phyloP scores from a whole-genome alignment of 2,329 filamentous ascomycete genomes.

The Fusarium humuli region DNA sequence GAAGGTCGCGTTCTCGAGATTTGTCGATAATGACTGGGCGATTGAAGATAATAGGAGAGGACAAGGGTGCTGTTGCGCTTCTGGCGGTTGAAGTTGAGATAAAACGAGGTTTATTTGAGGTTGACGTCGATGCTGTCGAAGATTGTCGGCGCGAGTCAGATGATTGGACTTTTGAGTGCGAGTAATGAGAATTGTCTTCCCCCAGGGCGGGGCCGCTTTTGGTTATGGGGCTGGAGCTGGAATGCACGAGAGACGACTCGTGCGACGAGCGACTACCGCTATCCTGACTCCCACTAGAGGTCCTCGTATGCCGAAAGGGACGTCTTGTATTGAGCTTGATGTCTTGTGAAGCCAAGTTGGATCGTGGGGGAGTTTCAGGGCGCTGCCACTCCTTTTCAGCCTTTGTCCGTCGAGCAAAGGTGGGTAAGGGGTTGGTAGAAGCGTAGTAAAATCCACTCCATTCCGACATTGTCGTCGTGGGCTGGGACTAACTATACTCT shows the following conservation, averaged over 20 bases:
- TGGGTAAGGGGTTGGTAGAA: slow-evolving; percentile 49
- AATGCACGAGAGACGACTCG: slow-evolving; percentile 46
- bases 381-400: slow-evolving; percentile 47
- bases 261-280: slow-evolving; percentile 46
- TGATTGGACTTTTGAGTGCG: slow-evolving; percentile 35
- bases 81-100: slow-evolving; percentile 17
- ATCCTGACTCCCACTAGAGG: slow-evolving; percentile 46
- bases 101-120: slow-evolving; percentile 33
- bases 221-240: slow-evolving; percentile 37
- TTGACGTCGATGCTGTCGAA: slow-evolving; percentile 29
- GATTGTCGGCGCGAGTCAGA: slow-evolving; percentile 43
- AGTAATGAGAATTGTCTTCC: slow-evolving; percentile 39
- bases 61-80: neutral
- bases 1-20: slow-evolving; percentile 38
- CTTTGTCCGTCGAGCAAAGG: slow-evolving; percentile 40
- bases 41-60: slow-evolving; percentile 42
- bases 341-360: slow-evolving; percentile 39
- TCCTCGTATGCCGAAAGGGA: slow-evolving; percentile 41
- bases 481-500: slow-evolving; percentile 43
- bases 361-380: slow-evolving; percentile 38
- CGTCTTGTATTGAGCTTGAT: slow-evolving; percentile 28
- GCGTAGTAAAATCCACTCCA: slow-evolving; percentile 49
- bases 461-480: slow-evolving; percentile 48
- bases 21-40: slow-evolving; percentile 37
- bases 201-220: slow-evolving; percentile 46